Evolutionary conservation across 1,284 basidiomycete genomes (phyloP).

Genomic region (Cryptococcus hybrid): DNA sequence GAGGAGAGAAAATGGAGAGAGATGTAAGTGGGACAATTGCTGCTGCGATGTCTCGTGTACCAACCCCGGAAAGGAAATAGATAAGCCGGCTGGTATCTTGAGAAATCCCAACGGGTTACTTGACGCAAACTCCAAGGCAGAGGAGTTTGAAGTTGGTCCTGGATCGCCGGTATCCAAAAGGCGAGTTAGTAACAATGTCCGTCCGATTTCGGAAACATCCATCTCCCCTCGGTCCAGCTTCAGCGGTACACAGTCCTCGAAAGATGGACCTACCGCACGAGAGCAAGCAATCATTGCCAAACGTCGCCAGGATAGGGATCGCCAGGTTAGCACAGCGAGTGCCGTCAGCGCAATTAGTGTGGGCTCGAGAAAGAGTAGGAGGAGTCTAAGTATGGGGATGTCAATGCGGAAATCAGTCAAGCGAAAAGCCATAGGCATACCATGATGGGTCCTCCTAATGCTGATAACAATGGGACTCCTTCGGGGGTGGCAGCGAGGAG

Average conservation of each 20-base stretch:
- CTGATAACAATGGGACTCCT: neutral
- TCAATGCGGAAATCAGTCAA: slow-evolving; percentile 14
- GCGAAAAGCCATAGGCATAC: slow-evolving; percentile 15
- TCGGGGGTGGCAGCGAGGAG: neutral
- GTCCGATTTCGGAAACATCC: neutral
- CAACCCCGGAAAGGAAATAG: neutral
- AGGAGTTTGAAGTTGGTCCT: neutral
- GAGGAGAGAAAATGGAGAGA: slow-evolving; percentile 5
- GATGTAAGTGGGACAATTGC: slow-evolving; percentile 17
- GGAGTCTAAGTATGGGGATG: slow-evolving; percentile 47
- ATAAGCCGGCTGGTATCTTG: slow-evolving; percentile 15
- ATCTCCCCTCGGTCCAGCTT: neutral
- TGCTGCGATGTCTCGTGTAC: slow-evolving; percentile 14
- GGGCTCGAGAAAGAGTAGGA: slow-evolving; percentile 29
- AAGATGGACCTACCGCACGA: slow-evolving; percentile 41
- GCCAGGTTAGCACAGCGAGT: slow-evolving; percentile 48
- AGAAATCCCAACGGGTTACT: slow-evolving; percentile 12
- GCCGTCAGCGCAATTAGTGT: slow-evolving; percentile 10
- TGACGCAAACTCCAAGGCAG: slow-evolving; percentile 1
- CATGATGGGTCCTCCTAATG: slow-evolving; percentile 12
- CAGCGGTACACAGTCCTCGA: neutral
- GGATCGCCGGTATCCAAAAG: too few relatives aligned
- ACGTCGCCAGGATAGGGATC: slow-evolving; percentile 58
- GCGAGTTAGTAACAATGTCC: neutral
- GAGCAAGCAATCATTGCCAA: slow-evolving; percentile 72